These are phyloP conservation scores for Elaeis oleifera DNA, from an alignment of 202 grass and related monocot species.

Conservation along the genomic window DNA sequence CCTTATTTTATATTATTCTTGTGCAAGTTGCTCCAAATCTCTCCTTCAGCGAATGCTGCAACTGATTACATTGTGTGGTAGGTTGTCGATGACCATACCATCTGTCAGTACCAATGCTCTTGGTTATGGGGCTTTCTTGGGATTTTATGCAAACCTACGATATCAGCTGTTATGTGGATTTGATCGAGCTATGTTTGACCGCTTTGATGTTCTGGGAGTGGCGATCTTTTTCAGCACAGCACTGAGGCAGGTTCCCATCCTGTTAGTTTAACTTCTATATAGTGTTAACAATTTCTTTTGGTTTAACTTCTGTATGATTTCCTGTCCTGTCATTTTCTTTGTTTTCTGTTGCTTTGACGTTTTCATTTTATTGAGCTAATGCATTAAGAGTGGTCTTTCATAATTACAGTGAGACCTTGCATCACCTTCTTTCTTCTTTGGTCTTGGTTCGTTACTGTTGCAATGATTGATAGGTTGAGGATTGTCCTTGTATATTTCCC, in stretches of 20 bases:
- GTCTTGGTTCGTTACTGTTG: too few relatives aligned
- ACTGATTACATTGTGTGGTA: slow-evolving; percentile 24
- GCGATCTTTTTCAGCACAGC: slow-evolving; percentile 71
- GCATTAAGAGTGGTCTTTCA: too few relatives aligned
- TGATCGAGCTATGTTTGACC: slow-evolving; percentile 59
- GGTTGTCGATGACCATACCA: slow-evolving; percentile 73
- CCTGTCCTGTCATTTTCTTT: too few relatives aligned
- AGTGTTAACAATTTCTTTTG: too few relatives aligned
- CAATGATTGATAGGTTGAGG: too few relatives aligned
- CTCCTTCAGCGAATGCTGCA: not conserved
- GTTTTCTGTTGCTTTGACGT: too few relatives aligned
- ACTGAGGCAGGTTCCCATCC: slow-evolving; percentile 47
- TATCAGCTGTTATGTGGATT: slow-evolving; percentile 90
- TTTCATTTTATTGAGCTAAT: too few relatives aligned
- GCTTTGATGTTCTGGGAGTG: slow-evolving; percentile 93
- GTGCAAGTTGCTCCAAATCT: slow-evolving; percentile 2
- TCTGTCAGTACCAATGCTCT: slow-evolving; percentile 68
- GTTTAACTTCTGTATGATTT: too few relatives aligned
- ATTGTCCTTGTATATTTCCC: too few relatives aligned
- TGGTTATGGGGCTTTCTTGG: slow-evolving; percentile 91
- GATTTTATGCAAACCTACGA: slow-evolving; percentile 76
- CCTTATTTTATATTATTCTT: slow-evolving; percentile 18
- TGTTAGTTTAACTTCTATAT: not conserved
- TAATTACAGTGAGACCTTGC: too few relatives aligned
- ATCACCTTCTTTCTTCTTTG: too few relatives aligned